These are phyloP conservation scores for Cerioporus squamosus DNA, from an alignment of 1,284 basidiomycete species.

Conservation along the genomic window DNA sequence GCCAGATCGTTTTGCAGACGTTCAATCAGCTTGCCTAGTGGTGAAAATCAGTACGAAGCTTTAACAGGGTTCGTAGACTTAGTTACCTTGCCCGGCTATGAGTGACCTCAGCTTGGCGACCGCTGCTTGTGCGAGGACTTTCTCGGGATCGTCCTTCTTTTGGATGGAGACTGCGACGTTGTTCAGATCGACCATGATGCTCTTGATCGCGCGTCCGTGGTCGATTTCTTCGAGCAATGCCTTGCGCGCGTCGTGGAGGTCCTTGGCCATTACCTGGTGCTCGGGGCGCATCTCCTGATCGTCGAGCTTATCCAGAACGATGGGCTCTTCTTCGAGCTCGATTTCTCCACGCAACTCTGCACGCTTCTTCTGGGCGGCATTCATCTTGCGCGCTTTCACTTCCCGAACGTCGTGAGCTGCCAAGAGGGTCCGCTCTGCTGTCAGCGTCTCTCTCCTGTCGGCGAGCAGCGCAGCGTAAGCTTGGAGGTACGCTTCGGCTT, in stretches of 20 bases:
- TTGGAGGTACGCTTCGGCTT: conserved; percentile 71
- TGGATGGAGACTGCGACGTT: conserved; percentile 46
- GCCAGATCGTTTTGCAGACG: conserved; percentile 68
- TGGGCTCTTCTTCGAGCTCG: conserved; percentile 29
- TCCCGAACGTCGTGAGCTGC: conserved; percentile 69
- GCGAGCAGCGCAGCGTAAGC: conserved; percentile 70
- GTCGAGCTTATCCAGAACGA: conserved; percentile 31
- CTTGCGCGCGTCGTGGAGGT: conserved; percentile 56
- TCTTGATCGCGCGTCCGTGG: conserved; percentile 62
- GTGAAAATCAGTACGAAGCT: background rate
- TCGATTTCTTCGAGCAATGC: conserved; percentile 47
- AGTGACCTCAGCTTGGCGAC: conserved; percentile 53
- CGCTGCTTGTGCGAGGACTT: conserved; percentile 53
- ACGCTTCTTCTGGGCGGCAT: conserved; percentile 37
- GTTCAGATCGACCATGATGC: conserved; percentile 65
- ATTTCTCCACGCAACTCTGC: conserved; percentile 46
- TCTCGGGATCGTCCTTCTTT: conserved; percentile 60
- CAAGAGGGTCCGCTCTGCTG: conserved; percentile 71
- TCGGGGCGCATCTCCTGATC: conserved; percentile 61
- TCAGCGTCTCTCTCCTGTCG: conserved; percentile 69
- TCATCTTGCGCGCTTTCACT: conserved; percentile 63
- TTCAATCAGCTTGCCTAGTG: conserved; percentile 55
- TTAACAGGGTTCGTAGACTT: conserved; percentile 16
- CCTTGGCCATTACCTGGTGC: conserved; percentile 58
- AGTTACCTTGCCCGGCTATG: conserved; percentile 58